Evolutionary conservation across 495 filamentous ascomycete species (phyloP).

Genomic region (Jackrogersella multiformis): DNA sequence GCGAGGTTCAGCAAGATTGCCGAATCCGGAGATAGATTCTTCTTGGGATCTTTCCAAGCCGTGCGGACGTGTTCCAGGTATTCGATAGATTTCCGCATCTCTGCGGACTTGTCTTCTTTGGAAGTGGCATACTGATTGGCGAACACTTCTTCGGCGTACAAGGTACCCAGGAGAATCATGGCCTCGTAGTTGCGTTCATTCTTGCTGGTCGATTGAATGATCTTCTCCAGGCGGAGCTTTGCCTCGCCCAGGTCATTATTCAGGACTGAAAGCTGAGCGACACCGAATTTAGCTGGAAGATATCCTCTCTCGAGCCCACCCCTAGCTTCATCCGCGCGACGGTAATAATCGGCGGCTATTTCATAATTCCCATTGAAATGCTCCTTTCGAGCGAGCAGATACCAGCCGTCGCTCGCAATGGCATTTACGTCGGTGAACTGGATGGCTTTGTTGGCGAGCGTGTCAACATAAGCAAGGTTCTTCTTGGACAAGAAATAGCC

Average conservation of each 20-base stretch:
- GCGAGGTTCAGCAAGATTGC: conserved; percentile 93
- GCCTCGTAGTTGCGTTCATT: conserved; percentile 80
- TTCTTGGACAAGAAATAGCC: conserved; percentile 85
- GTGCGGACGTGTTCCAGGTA: conserved; percentile 84
- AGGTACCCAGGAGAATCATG: conserved; percentile 85
- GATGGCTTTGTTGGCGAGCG: conserved; percentile 89
- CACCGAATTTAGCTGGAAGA: conserved; percentile 90
- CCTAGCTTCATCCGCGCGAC: conserved; percentile 85
- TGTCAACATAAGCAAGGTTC: conserved; percentile 78
- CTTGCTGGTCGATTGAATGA: conserved; percentile 73
- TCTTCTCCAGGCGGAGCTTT: conserved; percentile 92
- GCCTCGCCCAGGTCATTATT: conserved; percentile 88
- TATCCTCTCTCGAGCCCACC: conserved; percentile 88
- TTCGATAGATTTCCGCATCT: conserved; percentile 82
- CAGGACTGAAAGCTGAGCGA: conserved; percentile 84
- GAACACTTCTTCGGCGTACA: conserved; percentile 95
- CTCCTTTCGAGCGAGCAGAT: conserved; percentile 86
- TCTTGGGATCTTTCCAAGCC: conserved; percentile 89
- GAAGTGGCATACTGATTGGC: conserved; percentile 71
- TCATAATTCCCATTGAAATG: conserved; percentile 75
- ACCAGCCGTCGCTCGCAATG: conserved; percentile 97
- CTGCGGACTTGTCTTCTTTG: conserved; percentile 87
- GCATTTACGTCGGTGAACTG: conserved; percentile 94
- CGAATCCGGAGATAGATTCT: conserved; percentile 78
- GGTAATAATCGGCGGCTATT: conserved; percentile 82